Base-by-base conservation (phyloP, 2,329 filamentous ascomycete genomes). In the Botrytis deweyae region DNA sequence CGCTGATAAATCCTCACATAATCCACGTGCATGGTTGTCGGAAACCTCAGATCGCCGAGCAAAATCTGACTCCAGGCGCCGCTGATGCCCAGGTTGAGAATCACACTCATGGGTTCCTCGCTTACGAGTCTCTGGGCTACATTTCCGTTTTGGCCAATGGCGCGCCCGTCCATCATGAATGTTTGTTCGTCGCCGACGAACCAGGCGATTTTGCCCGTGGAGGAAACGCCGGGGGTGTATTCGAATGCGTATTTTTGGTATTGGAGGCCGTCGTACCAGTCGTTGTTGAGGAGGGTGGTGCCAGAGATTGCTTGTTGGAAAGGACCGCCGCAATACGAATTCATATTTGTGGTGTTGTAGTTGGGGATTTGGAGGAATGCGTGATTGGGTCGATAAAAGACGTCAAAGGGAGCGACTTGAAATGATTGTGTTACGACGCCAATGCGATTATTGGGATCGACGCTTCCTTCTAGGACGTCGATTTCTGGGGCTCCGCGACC, bases 401-500 rank as follows among this genome's bases (percentile, higher is more conserved):
- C 83, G 65, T 83, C 82, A 58, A 83, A 83, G 1, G 82, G 82
- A 2, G 82, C 82, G 14, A 83, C 78, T 73, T 83, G 82, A n/a
- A 78, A 78, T 70, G 80, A 81, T 64, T 83, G 82, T 74, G 76
- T 84, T 74, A 82, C 79, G 55, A 78, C 80, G 77, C 80, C 84
- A 82, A 81, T 79, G 7, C 74, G 75, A 59, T 80, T 80, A 62
- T 74, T 78, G 1, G 77, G 77, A 55, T 84, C 84, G 9, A 84
- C 85, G 61, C 84, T 84, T 18, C 88, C 91, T 84, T 93, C 91
- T 40, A 93, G 83, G 33, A 89, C 90, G 85, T 93, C 91, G 74
- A 93, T 91, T 83, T 93, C 91, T 0, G 91, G 91, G 1, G 90
- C 89, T 72, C 88, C 88, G 38, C 91, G 86, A 40, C 90, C 90